A percentile compares a stretch with the other conserved stretches of the same genome.
These are phyloP conservation scores for Aphanomyces invadans DNA, from an alignment of 352 stramenopile species.

Conservation along the genomic window DNA sequence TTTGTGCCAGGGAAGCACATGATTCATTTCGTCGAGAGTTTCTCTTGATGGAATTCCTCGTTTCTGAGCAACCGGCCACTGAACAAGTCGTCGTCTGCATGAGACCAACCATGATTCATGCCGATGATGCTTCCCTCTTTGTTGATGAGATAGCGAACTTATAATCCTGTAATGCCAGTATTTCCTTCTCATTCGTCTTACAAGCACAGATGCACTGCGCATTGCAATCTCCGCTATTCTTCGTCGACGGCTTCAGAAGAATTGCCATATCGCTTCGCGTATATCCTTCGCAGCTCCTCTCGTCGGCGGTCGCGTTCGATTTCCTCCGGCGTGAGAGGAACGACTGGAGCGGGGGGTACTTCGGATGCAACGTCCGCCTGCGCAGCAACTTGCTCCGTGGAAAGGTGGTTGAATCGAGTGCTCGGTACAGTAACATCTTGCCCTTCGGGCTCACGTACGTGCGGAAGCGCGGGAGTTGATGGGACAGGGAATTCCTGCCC, in stretches of 20 bases:
- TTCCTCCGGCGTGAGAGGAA: slow-evolving; percentile 2
- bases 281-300: slow-evolving; percentile 21
- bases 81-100: slow-evolving; percentile 14
- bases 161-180: too few species aligned
- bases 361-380: background rate
- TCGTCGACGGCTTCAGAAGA: background rate
- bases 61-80: slow-evolving; percentile 24
- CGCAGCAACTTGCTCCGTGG: too few species aligned
- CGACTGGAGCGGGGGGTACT: background rate
- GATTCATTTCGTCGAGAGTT: slow-evolving; percentile 22
- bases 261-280: slow-evolving; percentile 10
- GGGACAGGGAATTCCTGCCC: too few species aligned
- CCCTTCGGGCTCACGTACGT: too few species aligned
- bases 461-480: background rate
- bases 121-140: background rate
- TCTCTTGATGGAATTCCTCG: slow-evolving; percentile 27
- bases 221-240: background rate
- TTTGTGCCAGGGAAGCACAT: slow-evolving; percentile 17
- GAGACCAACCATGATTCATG: slow-evolving; percentile 26
- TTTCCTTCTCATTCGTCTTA: background rate
- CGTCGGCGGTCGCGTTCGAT: slow-evolving; percentile 1
- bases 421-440: too few species aligned
- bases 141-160: too few species aligned
- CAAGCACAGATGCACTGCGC: too few species aligned
- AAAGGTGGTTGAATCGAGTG: too few species aligned